phyloP scores from a whole-genome alignment of 192 early-diverging fungal species.

The Podila horticola region DNA sequence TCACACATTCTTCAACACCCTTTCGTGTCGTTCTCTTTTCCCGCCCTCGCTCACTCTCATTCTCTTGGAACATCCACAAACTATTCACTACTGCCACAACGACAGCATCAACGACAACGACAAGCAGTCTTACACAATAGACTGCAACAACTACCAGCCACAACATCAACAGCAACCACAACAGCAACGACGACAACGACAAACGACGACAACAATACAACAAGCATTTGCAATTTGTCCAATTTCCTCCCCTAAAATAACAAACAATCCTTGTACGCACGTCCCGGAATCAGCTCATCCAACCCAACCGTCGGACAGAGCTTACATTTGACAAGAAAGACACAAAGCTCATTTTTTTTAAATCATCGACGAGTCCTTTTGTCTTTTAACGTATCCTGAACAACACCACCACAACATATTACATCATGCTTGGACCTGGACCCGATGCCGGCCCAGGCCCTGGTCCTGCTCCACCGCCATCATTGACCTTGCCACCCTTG shows the following conservation, averaged over 20 bases:
- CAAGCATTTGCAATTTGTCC: neutral
- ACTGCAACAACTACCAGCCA: no score
- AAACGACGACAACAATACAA: neutral
- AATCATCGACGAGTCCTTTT: neutral
- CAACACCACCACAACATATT: neutral
- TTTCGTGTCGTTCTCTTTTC: neutral
- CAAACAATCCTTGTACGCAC: neutral
- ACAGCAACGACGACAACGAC: no score
- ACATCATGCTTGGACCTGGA: constrained; percentile 2
- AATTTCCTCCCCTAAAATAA: no score
- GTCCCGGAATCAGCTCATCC: neutral
- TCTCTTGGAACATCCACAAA: neutral
- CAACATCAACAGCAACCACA: no score
- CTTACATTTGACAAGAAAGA: neutral
- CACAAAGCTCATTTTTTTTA: neutral
- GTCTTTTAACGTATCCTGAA: neutral
- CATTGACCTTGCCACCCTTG: constrained; percentile 37
- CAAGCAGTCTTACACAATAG: no score
- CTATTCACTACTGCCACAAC: neutral
- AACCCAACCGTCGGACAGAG: neutral
- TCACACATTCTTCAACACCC: no score
- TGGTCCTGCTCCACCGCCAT: constrained; percentile 44
- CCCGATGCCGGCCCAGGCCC: constrained; percentile 30
- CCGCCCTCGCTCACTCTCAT: neutral
- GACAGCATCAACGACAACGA: neutral